Evolutionary conservation across 495 filamentous ascomycete genomes (phyloP), one percentile per base, ranked within the genome.

Genomic region (Talaromyces stipitatus): DNA sequence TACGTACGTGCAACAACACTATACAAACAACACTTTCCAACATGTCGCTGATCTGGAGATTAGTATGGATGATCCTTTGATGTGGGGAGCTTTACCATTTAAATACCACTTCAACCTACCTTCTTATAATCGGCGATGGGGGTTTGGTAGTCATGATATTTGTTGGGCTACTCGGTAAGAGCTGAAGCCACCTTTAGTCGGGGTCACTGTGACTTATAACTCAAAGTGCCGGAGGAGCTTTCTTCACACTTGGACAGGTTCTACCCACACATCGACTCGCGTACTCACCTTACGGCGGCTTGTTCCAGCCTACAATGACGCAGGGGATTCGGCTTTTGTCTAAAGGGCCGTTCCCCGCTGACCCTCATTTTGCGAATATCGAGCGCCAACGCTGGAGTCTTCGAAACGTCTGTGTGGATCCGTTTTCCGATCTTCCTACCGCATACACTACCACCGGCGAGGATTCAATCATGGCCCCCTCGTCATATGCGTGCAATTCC

Each of bases 21-120:
- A 38, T 29, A 55, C 18, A 22, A 16, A 48, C 41, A 60, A 62
- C 55, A 47, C 29, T 32, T 22, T n/a, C 26, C 32, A 32, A n/a
- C 24, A 47, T 53, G 53, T 54, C 0, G 61, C 48, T 27, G 9
- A 32, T 53, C 22, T 28, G 29, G 54, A 55, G 11, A 27, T 18
- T 67, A 97, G 92, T 46, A 75, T 97, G 63, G 94, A 98, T 72
- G 94, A 98, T 75, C 94, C 94, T 8, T 69, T 97, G 45, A 82
- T 96, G 53, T 98, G 91, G 91, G 92, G 92, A 32, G 76, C 89
- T 14, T 77, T 98, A 7, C 94, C 94, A 4, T 67, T 85, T 22
- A 72, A 78, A 41, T 87, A 91, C 60, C 69, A 79, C 53, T 83
- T 87, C 61, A 78, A 84, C 47, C 85, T 70, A 32, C 53, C 60